Evolutionary conservation across 495 filamentous ascomycete species (phyloP).

Genomic region (Tuber aestivum): DNA sequence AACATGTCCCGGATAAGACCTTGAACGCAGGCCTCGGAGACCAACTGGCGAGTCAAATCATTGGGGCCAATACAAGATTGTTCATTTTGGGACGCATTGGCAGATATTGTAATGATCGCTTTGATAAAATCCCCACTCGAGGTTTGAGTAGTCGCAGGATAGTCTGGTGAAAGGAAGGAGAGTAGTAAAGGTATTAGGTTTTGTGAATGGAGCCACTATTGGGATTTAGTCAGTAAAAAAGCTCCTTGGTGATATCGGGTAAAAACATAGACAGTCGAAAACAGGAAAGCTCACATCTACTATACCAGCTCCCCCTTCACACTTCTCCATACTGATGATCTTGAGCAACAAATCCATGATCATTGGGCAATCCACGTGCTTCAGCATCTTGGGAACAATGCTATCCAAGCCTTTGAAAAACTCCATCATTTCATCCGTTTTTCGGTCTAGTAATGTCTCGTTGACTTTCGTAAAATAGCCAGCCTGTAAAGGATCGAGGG

Average conservation of each 20-base stretch:
- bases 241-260: constrained; percentile 12
- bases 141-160: constrained; percentile 81
- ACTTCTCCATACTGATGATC: constrained; percentile 94
- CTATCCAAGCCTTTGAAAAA: constrained; percentile 76
- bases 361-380: constrained; percentile 96
- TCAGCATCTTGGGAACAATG: constrained; percentile 75
- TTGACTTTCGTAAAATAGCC: constrained; percentile 99
- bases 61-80: constrained; percentile 97
- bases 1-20: constrained; percentile 85
- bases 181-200: constrained; percentile 83
- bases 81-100: constrained; percentile 95
- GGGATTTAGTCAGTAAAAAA: constrained; percentile 36
- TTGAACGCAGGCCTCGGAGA: constrained; percentile 79
- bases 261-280: neutral
- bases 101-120: constrained; percentile 97
- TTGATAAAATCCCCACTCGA: constrained; percentile 97
- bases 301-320: constrained; percentile 82
- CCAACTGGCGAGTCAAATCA: constrained; percentile 88
- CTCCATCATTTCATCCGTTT: constrained; percentile 91
- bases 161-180: constrained; percentile 75
- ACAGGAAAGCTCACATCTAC: constrained; percentile 67
- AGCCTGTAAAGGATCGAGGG: constrained; percentile 85
- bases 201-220: constrained; percentile 86
- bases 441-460: constrained; percentile 90
- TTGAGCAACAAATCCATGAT: constrained; percentile 97